Conservation (phyloP, 805 yeast species). For the Gaillardinia entomophila region DNA sequence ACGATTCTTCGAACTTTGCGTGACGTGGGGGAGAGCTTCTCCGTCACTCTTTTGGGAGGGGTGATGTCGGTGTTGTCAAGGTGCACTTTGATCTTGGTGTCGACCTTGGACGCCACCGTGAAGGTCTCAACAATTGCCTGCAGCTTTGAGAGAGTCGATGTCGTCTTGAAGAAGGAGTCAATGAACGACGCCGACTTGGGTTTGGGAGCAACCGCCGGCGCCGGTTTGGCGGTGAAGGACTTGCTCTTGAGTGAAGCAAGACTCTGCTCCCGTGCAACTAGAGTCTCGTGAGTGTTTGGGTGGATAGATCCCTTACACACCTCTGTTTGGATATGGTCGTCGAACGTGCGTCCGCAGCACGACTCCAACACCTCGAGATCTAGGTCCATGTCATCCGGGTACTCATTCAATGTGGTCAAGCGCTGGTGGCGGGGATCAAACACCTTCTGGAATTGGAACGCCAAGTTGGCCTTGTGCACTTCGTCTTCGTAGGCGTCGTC, state of each 20-base stretch:
- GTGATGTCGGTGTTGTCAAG: not conserved
- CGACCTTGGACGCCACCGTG: not conserved
- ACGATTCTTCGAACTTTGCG: not conserved
- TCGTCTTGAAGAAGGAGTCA: conserved; percentile 4
- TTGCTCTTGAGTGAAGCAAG: conserved; percentile 11
- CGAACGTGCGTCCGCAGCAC: conserved; percentile 43
- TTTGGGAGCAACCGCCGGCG: not conserved
- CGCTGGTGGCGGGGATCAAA: conserved; percentile 54
- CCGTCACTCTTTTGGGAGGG: not conserved
- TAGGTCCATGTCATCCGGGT: conserved; percentile 39
- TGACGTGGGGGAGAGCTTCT: not conserved
- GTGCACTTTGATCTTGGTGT: not conserved
- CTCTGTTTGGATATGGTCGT: conserved; percentile 42
- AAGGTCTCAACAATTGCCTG: not conserved
- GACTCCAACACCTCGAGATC: conserved; percentile 36
- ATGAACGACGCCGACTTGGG: conserved; percentile 1
- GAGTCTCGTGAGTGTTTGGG: conserved; percentile 51
- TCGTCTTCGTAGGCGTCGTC: conserved; percentile 58
- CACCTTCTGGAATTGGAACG: conserved; percentile 83
- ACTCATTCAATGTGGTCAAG: conserved; percentile 54
- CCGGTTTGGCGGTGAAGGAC: conserved; percentile 2
- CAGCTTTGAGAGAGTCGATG: not conserved
- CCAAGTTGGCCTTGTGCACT: conserved; percentile 60
- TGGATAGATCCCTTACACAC: conserved; percentile 64
- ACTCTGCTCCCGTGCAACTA: conserved; percentile 44